A percentile compares a stretch with the other conserved stretches of the same genome.
Evolutionary conservation across 1,284 basidiomycete species (phyloP).

Genomic region (Inonotus hispidus): DNA sequence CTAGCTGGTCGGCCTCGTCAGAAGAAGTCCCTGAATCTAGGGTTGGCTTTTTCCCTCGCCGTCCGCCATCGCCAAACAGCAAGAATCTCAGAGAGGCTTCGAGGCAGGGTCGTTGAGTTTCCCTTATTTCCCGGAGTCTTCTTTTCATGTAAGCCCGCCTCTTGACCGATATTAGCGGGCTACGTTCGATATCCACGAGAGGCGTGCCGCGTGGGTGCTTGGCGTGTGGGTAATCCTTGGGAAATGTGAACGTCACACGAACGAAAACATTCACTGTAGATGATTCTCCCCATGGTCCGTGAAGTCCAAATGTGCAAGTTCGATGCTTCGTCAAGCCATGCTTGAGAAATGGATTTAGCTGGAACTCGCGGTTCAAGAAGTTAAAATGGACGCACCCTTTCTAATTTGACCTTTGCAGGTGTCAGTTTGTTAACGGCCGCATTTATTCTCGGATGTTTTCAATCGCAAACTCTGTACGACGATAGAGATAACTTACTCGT

Average conservation of each 20-base stretch:
- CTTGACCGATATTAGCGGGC: conserved; percentile 71
- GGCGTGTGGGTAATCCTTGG: conserved; percentile 72
- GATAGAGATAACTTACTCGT: conserved; percentile 53
- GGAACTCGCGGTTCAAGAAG: background rate
- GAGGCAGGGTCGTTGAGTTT: conserved; percentile 69
- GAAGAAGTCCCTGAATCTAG: conserved; percentile 54
- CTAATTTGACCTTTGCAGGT: conserved; percentile 73
- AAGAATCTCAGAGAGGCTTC: conserved; percentile 79
- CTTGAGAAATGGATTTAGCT: conserved; percentile 33
- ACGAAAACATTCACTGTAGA: conserved; percentile 65
- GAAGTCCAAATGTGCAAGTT: conserved; percentile 80
- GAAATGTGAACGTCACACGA: conserved; percentile 88
- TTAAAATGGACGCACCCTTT: conserved; percentile 56
- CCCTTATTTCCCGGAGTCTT: conserved; percentile 66
- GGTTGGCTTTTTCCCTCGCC: conserved; percentile 32
- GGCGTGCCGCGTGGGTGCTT: conserved; percentile 61
- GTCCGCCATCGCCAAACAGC: conserved; percentile 57
- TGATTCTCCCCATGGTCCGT: conserved; percentile 86
- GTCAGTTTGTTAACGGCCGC: conserved; percentile 69
- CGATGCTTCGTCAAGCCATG: conserved; percentile 77
- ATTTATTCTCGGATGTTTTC: conserved; percentile 53
- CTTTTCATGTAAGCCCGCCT: conserved; percentile 73
- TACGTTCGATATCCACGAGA: conserved; percentile 77
- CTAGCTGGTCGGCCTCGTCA: conserved; percentile 35
- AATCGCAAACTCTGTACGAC: conserved; percentile 3